These are phyloP conservation scores for Botrytis elliptica DNA, from an alignment of 2,329 filamentous ascomycete species.

Conservation along the genomic window DNA sequence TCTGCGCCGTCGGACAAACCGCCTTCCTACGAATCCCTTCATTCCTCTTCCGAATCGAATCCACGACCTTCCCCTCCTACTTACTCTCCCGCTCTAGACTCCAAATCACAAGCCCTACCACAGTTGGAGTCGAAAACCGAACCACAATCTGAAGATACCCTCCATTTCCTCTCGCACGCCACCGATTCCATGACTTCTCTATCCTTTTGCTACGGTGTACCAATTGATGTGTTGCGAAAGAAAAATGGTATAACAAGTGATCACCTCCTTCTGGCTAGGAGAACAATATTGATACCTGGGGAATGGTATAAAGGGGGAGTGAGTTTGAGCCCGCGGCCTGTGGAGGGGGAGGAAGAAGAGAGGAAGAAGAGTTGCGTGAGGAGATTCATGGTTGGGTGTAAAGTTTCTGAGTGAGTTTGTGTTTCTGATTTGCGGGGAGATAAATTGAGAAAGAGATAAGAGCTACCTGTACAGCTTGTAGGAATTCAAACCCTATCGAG, in stretches of 20 bases:
- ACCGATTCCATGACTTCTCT: conserved; percentile 67
- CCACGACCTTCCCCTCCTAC: conserved; percentile 11
- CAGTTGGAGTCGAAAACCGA: conserved; percentile 25
- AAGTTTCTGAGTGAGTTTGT: conserved; percentile 66
- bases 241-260: conserved; percentile 71
- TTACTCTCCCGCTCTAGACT: conserved; percentile 43
- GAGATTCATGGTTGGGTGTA: conserved; percentile 76
- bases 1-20: neutral
- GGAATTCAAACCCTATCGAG: neutral
- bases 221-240: conserved; percentile 58
- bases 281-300: conserved; percentile 69
- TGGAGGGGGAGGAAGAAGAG: conserved; percentile 75
- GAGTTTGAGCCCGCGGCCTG: conserved; percentile 65
- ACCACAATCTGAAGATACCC: conserved; percentile 54
- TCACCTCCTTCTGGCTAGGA: conserved; percentile 66
- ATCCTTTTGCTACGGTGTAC: conserved; percentile 69
- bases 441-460: neutral
- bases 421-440: neutral
- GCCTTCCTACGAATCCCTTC: neutral
- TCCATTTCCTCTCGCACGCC: conserved; percentile 73
- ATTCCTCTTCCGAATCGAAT: conserved; percentile 8
- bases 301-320: conserved; percentile 66
- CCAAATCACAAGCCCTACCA: conserved; percentile 25
- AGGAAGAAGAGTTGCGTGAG: conserved; percentile 67
- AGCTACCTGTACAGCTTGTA: neutral